phyloP scores from a whole-genome alignment of 306 rosid species.

The Inga laurina region DNA sequence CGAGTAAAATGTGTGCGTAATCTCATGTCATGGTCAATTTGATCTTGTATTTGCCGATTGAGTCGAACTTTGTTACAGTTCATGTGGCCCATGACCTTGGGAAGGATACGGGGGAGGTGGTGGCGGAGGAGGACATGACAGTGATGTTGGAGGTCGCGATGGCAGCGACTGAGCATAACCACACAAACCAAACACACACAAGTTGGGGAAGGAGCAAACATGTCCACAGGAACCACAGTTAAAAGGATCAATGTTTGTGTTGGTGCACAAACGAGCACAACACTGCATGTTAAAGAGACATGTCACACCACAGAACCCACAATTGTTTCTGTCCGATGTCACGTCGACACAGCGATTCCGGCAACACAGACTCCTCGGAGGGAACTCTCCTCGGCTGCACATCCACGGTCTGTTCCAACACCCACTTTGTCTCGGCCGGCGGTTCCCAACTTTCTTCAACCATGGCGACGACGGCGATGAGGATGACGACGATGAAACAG shows the following conservation, averaged over 20 bases:
- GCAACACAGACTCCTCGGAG: slow-evolving; percentile 44
- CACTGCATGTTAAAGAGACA: slow-evolving; percentile 60
- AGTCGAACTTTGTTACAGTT: neutral
- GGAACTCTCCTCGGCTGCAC: slow-evolving; percentile 40
- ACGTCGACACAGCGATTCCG: slow-evolving; percentile 58
- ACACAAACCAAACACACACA: slow-evolving; percentile 67
- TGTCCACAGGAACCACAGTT: slow-evolving; percentile 79
- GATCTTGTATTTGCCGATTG: neutral
- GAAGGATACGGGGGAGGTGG: too few relatives aligned
- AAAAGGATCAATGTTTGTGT: slow-evolving; percentile 41
- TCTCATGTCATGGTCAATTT: neutral
- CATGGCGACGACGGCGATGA: slow-evolving; percentile 36
- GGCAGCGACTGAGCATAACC: slow-evolving; percentile 47
- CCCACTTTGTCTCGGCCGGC: slow-evolving; percentile 28
- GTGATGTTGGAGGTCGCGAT: neutral
- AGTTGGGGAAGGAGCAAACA: slow-evolving; percentile 45
- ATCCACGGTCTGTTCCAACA: slow-evolving; percentile 42
- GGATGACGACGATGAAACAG: slow-evolving; percentile 24
- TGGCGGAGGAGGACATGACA: neutral
- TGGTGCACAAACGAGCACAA: slow-evolving; percentile 52
- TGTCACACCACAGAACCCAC: slow-evolving; percentile 53
- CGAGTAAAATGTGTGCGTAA: neutral
- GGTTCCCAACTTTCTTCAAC: slow-evolving; percentile 33
- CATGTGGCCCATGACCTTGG: neutral
- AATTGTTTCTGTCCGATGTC: slow-evolving; percentile 47